These are phyloP conservation scores for Ogataea pignaliae DNA, from an alignment of 805 yeast species.

Conservation along the genomic window DNA sequence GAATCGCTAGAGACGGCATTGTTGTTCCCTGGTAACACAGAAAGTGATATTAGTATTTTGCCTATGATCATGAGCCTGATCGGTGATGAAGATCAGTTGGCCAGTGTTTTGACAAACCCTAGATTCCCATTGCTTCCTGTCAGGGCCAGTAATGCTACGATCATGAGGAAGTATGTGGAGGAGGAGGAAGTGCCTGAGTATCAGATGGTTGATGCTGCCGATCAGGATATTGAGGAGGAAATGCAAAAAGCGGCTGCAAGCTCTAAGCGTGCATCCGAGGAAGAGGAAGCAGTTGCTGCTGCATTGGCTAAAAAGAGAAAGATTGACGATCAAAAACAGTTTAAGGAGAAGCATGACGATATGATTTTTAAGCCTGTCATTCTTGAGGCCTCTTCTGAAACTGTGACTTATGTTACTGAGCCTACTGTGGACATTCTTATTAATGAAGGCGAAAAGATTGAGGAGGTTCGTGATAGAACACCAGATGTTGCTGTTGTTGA, in stretches of 20 bases:
- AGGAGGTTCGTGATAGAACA: conserved; percentile 2
- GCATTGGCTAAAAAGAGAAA: conserved; percentile 7
- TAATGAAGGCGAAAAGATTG: conserved; percentile 6
- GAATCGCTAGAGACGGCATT: conserved; percentile 53
- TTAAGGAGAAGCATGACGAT: conserved; percentile 8
- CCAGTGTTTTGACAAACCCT: conserved; percentile 67
- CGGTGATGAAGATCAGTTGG: conserved; percentile 41
- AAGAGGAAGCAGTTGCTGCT: background rate
- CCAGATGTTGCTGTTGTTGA: conserved; percentile 1
- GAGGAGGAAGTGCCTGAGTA: conserved; percentile 16
- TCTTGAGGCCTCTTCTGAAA: background rate
- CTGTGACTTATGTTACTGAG: background rate
- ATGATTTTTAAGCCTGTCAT: conserved; percentile 15
- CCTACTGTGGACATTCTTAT: conserved; percentile 1
- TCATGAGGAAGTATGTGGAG: conserved; percentile 2
- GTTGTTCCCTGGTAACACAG: conserved; percentile 59
- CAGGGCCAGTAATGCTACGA: conserved; percentile 3
- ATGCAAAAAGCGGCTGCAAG: background rate
- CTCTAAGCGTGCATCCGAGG: background rate
- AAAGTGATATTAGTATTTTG: conserved; percentile 52
- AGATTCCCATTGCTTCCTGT: conserved; percentile 53
- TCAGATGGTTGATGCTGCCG: conserved; percentile 7
- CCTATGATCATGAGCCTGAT: conserved; percentile 63
- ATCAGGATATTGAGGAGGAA: conserved; percentile 1
- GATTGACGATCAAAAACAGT: conserved; percentile 8